A percentile compares a stretch with the other conserved stretches of the same genome.
These are phyloP conservation scores for Amanita thiersii DNA, from an alignment of 768 basidiomycete species.

Conservation along the genomic window DNA sequence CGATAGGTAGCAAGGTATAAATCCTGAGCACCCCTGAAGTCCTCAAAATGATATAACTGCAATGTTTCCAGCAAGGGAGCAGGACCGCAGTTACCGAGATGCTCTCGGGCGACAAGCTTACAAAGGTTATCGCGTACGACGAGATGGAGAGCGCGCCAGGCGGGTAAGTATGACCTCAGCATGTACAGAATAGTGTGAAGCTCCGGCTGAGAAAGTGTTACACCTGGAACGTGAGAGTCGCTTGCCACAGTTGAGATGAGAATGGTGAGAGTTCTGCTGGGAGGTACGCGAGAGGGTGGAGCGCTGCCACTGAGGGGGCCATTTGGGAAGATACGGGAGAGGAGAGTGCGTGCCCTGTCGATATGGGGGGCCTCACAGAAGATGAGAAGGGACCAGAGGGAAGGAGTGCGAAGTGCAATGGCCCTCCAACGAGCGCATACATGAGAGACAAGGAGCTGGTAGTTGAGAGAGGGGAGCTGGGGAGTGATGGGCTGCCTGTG, in stretches of 20 bases:
- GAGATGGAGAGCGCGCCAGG: conserved; percentile 54
- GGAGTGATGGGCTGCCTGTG: conserved; percentile 24
- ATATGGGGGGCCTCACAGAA: conserved; percentile 45
- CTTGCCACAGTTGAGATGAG: conserved; percentile 47
- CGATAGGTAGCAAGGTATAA: conserved; percentile 49
- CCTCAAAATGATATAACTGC: conserved; percentile 59
- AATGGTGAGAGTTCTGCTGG: conserved; percentile 32
- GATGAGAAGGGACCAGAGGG: conserved; percentile 49
- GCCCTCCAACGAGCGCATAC: conserved; percentile 51
- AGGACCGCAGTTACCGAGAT: conserved; percentile 40
- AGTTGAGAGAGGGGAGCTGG: conserved; percentile 27
- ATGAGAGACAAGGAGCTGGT: conserved; percentile 50
- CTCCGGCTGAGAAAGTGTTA: conserved; percentile 46
- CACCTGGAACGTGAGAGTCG: conserved; percentile 37
- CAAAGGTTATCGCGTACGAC: conserved; percentile 54
- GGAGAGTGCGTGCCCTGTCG: conserved; percentile 35
- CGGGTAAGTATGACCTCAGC: conserved; percentile 36
- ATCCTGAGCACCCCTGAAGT: conserved; percentile 41
- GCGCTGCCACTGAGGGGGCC: conserved; percentile 6
- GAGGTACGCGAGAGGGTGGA: conserved; percentile 18
- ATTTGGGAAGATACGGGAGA: conserved; percentile 21
- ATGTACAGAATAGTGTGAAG: conserved; percentile 35
- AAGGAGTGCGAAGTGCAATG: conserved; percentile 40
- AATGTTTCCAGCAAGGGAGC: conserved; percentile 51
- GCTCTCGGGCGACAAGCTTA: conserved; percentile 43